Percentiles rank a stretch among this genome's conserved stretches.
Evolutionary conservation across 495 filamentous ascomycete species (phyloP).

Genomic region (Penicillium canescens): DNA sequence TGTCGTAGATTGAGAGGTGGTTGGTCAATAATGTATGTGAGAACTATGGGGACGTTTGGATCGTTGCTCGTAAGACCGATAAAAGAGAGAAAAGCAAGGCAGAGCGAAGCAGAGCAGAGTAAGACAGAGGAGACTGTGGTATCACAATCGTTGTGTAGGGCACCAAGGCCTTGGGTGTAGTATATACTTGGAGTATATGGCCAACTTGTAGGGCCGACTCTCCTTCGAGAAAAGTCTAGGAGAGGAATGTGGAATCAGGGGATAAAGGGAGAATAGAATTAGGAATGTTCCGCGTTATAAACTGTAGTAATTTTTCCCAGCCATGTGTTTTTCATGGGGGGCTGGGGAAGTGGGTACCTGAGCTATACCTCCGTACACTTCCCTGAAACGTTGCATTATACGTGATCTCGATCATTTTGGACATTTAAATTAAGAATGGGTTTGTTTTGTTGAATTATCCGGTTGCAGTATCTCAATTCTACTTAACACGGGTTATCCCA

Average conservation of each 20-base stretch:
- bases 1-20: not conserved
- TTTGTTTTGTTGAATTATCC: not conserved
- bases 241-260: conserved; percentile 6
- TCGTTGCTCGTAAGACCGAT: not conserved
- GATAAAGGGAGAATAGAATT: conserved; percentile 4
- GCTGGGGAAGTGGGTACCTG: conserved; percentile 19
- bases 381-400: too few species aligned
- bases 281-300: conserved; percentile 18
- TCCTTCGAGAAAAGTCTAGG: not conserved
- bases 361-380: not conserved
- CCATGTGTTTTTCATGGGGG: conserved; percentile 27
- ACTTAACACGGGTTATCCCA: conserved; percentile 56
- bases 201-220: conserved; percentile 2
- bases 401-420: not conserved
- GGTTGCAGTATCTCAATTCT: not conserved
- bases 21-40: not conserved
- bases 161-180: conserved; percentile 2
- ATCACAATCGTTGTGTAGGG: not conserved
- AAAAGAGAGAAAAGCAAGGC: not conserved
- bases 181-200: conserved; percentile 6
- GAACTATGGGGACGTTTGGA: not conserved
- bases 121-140: not conserved
- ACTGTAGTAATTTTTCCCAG: conserved; percentile 19
- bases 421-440: not conserved
- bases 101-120: not conserved